A percentile compares a stretch with the other conserved stretches of the same genome.
phyloP scores from a whole-genome alignment of 2,329 filamentous ascomycete genomes.

The Aureobasidium melanogenum region DNA sequence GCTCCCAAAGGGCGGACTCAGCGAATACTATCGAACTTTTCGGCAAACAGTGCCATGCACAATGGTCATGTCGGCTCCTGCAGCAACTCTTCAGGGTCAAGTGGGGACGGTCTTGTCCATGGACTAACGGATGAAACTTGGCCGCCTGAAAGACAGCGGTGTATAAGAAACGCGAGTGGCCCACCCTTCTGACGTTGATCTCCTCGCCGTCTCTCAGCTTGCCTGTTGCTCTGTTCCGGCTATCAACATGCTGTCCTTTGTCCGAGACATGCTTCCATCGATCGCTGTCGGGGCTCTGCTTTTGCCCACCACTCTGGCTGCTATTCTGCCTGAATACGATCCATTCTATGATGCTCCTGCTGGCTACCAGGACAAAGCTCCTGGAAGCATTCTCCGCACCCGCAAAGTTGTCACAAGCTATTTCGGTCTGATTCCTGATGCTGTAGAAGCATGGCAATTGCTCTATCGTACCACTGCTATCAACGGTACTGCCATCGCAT shows the following conservation, averaged over 20 bases:
- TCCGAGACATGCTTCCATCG: neutral
- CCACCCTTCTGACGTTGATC: too few species aligned
- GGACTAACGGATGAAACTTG: neutral
- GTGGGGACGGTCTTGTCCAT: neutral
- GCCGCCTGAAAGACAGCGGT: too few species aligned
- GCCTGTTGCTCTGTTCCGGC: neutral
- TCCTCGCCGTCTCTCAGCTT: too few species aligned
- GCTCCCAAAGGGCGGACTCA: neutral
- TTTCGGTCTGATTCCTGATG: neutral
- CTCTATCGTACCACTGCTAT: conserved; percentile 10
- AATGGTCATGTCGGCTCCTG: neutral
- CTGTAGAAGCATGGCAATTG: conserved; percentile 1
- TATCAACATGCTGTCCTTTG: neutral
- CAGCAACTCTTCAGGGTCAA: neutral
- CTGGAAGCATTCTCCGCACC: conserved; percentile 20
- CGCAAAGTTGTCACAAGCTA: neutral
- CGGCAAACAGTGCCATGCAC: neutral
- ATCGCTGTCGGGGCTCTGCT: neutral
- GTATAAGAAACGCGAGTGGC: neutral
- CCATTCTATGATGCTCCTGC: conserved; percentile 22
- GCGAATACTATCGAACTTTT: neutral
- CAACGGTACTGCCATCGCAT: neutral
- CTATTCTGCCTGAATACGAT: conserved; percentile 16
- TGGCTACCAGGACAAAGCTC: conserved; percentile 17
- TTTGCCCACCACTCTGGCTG: neutral